Percentiles rank a stretch among this genome's conserved stretches.
Conservation (phyloP, 257 asterid species). For the Solanum tacnaense region DNA sequence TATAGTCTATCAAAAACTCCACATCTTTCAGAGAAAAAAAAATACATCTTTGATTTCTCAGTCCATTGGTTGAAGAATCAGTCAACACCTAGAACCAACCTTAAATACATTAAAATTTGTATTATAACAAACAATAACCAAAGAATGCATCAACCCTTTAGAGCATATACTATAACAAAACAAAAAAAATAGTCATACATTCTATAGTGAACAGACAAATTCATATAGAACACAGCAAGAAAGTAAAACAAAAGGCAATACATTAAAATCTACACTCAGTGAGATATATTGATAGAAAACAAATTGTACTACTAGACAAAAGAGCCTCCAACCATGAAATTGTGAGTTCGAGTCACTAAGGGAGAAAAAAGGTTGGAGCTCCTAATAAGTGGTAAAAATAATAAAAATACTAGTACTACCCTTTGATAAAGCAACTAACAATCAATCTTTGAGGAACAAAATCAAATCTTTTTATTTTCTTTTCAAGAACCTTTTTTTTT, state of each 20-base stretch:
- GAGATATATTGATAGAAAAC: not conserved
- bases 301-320: not conserved
- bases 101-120: not conserved
- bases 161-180: not conserved
- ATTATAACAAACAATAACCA: not conserved
- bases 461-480: not conserved
- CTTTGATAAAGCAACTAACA: not conserved
- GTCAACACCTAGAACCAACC: constrained; percentile 13
- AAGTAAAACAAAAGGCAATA: not conserved
- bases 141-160: not conserved
- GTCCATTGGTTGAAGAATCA: constrained; percentile 21
- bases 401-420: not conserved
- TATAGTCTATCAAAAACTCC: constrained; percentile 7
- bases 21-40: constrained; percentile 6
- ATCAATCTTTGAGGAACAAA: not conserved
- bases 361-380: not conserved
- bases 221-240: not conserved
- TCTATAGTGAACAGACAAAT: not conserved
- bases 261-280: not conserved
- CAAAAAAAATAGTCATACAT: not conserved
- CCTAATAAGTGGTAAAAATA: not conserved
- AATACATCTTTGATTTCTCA: constrained; percentile 6
- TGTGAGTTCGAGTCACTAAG: not conserved
- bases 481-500: not conserved
- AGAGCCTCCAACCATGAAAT: not conserved